A percentile compares a stretch with the other conserved stretches of the same genome.
phyloP scores from a whole-genome alignment of 805 yeast genomes.

The Yueomyces sp. region DNA sequence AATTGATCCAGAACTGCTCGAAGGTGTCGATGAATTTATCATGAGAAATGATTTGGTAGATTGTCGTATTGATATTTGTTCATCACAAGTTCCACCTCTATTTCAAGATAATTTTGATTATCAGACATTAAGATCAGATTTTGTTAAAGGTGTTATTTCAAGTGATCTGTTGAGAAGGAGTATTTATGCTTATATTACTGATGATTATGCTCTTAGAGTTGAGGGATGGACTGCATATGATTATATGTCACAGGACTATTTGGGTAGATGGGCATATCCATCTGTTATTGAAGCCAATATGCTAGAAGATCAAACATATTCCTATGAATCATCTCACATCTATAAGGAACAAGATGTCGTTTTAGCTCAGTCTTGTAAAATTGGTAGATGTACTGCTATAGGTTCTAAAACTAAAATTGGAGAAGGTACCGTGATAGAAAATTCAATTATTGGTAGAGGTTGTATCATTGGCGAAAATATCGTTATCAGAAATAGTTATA shows the following conservation, averaged over 20 bases:
- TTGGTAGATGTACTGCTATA: constrained; percentile 68
- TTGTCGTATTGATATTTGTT: constrained; percentile 91
- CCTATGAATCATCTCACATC: constrained; percentile 72
- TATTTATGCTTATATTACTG: constrained; percentile 76
- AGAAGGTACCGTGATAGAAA: constrained; percentile 49
- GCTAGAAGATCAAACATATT: constrained; percentile 55
- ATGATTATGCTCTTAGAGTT: constrained; percentile 87
- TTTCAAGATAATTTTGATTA: constrained; percentile 96
- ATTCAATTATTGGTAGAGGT: constrained; percentile 73
- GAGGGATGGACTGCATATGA: constrained; percentile 90
- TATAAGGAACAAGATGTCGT: constrained; percentile 85
- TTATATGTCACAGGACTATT: constrained; percentile 77
- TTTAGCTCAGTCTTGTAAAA: constrained; percentile 82
- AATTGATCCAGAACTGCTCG: constrained; percentile 76
- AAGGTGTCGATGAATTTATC: constrained; percentile 56
- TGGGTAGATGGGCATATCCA: constrained; percentile 90
- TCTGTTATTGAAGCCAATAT: constrained; percentile 77
- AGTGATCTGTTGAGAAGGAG: constrained; percentile 85
- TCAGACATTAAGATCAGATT: constrained; percentile 74
- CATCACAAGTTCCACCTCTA: constrained; percentile 87
- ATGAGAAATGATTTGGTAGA: constrained; percentile 89
- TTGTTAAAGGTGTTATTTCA: constrained; percentile 79
- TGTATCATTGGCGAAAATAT: constrained; percentile 78
- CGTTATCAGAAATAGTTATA: constrained; percentile 54
- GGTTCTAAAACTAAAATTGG: constrained; percentile 72